Evolutionary conservation across 768 basidiomycete species (phyloP).

Genomic region (Mycena alexandri): DNA sequence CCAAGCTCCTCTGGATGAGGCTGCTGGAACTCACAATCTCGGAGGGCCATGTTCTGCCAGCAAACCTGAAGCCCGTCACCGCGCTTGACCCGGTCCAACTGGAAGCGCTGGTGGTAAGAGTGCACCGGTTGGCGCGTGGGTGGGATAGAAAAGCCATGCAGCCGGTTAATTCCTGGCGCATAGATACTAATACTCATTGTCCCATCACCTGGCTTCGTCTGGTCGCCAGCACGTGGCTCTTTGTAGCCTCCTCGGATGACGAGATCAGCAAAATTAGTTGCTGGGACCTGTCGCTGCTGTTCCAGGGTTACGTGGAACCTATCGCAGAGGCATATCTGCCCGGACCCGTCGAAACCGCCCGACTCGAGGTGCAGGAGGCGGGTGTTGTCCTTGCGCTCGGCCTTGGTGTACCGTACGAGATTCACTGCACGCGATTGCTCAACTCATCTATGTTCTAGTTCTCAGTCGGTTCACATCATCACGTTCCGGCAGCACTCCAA

Average conservation of each 20-base stretch:
- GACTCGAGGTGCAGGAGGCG: conserved; percentile 15
- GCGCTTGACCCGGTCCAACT: not conserved
- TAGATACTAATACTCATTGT: conserved; percentile 18
- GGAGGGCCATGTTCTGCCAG: not conserved
- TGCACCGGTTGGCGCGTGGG: not conserved
- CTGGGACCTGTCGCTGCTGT: conserved; percentile 24
- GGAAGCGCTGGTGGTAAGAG: not conserved
- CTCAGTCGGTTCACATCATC: not conserved
- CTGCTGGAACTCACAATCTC: not conserved
- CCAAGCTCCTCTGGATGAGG: conserved; percentile 4
- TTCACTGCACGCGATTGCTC: too few relatives aligned
- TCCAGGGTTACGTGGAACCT: conserved; percentile 9
- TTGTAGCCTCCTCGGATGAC: conserved; percentile 29
- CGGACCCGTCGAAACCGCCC: conserved; percentile 26
- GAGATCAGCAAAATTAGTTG: conserved; percentile 25
- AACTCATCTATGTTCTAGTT: too few relatives aligned
- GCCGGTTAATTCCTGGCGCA: not conserved
- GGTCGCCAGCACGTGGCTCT: conserved; percentile 15
- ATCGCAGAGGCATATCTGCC: conserved; percentile 23
- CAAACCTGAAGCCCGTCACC: not conserved
- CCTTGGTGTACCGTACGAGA: not conserved
- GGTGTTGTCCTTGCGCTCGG: conserved; percentile 4
- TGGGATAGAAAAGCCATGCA: not conserved
- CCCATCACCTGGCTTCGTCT: conserved; percentile 34
- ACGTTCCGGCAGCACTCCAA: not conserved